Evolutionary conservation across 208 protist species (phyloP), one percentile per base, ranked within the genome.

Genomic region (Trypanosoma theileri): DNA sequence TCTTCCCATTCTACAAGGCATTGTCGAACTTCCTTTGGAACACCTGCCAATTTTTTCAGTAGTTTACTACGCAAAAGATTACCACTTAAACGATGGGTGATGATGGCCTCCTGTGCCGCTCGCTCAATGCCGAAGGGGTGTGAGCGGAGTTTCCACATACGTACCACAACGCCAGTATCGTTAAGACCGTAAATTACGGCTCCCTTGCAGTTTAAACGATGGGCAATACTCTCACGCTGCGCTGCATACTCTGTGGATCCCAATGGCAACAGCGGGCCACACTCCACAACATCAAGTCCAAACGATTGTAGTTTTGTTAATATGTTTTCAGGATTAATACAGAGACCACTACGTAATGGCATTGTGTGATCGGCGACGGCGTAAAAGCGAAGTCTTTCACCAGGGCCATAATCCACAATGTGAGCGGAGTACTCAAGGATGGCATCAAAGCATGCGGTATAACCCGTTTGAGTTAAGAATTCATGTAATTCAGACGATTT

Each of bases 111-210:
- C 69, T 91, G 86, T 46, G 84, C 81, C 0, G 70, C 71, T 6
- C 87, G 80, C 84, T 95, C 85, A 51, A 93, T 63, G 8, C 63
- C 66, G 64, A 86, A 78, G 19, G 81, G 62, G 41, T 85, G 80
- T 61, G 69, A 79, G 26, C 73, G 81, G 56, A 83, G 81, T 80
- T 89, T 88, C 85, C 87, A 93, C 77, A 95, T 48, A 44, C 85
- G 80, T 53, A 91, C 82, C 42, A 93, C 86, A 54, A 48, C 44
- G 3, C 77, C 88, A 1, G 14, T 31, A 17, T 22, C 61, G 46
- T 80, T 79, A 6, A 50, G n/a, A 31, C 90, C 90, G 73, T 95
- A 95, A 44, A 91, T 69, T 22, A 95, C 90, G 0, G 69, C 82
- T 10, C 90, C 90, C 10, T 75, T 85, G 31, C 82, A 81, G 66